Evolutionary conservation across 1,284 basidiomycete species (phyloP), one percentile per base, ranked within the genome.

Genomic region (Pyrrhoderma lamaoense): DNA sequence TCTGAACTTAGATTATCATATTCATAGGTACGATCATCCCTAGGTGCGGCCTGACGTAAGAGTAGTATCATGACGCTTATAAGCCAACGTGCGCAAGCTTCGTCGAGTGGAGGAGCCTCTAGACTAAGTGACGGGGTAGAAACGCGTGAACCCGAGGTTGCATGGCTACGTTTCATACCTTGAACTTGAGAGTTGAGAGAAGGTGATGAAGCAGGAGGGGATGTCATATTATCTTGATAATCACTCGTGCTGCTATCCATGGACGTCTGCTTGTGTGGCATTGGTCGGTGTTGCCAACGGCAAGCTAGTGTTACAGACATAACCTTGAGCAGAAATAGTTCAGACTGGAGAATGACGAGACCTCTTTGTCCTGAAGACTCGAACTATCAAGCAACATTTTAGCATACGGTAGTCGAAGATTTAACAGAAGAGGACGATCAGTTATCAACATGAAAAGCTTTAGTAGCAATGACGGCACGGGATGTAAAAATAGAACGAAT

Each of bases 321-420:
- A 38, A 95, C 81, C 67, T 95, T 92, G 58, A 96, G 75, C 25
- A 96, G 69, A 61, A 92, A 92, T 1, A 96, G 74, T 64, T 95
- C 90, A 0, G 93, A 95, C 62, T 95, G 91, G 7, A 95, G 76
- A 47, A 86, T 77, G 56, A 90, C 85, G 21, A 88, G 72, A 0
- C 81, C 74, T 53, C 77, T 71, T 53, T 76, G 56, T 59, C 82
- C 77, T 51, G 73, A 70, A 70, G 78, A 75, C 74, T 80, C 56
- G 36, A 18, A 36, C 23, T 40, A 50, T 36, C 42, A 55, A 27
- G 16, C 16, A 8, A 35, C 42, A 31, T 16, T 16, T 37, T 8
- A 14, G n/a, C 7, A 40, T 7, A 40, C 5, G 38, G 14, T 5
- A 22, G 38, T 40, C 5, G 8, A 22, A 16, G 5, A 14, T 5